These are phyloP conservation scores for Mrakia hoshinonis DNA, from an alignment of 768 basidiomycete genomes.

Conservation along the genomic window DNA sequence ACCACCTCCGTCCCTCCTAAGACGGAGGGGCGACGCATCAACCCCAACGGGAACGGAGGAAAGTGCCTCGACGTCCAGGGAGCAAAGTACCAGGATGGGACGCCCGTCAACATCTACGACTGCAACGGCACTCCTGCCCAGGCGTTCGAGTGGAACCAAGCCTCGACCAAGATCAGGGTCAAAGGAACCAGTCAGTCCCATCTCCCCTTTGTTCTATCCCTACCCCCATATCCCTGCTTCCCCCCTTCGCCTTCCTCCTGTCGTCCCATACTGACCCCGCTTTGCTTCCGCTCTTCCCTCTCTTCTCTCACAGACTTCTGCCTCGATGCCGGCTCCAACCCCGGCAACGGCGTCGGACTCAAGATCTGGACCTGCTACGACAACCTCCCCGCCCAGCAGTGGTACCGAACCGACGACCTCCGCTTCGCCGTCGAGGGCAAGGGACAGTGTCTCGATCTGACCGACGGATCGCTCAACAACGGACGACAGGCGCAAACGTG, in stretches of 20 bases:
- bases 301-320: neutral
- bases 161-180: neutral
- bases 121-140: neutral
- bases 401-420: slow-evolving; percentile 33
- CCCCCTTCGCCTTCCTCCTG: neutral
- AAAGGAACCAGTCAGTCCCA: neutral
- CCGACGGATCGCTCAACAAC: slow-evolving; percentile 31
- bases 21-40: neutral
- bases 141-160: neutral
- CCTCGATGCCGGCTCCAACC: neutral
- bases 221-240: neutral
- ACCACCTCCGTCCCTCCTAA: neutral
- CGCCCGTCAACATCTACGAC: slow-evolving; percentile 2
- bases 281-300: neutral
- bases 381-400: slow-evolving; percentile 32
- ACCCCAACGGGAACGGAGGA: neutral
- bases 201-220: neutral
- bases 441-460: slow-evolving; percentile 36
- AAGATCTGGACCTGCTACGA: slow-evolving; percentile 30
- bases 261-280: neutral
- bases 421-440: slow-evolving; percentile 33
- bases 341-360: neutral
- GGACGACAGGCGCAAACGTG: slow-evolving; percentile 32
- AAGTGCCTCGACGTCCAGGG: neutral
- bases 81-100: neutral